Percentiles rank a stretch among this genome's conserved stretches.
Conservation (phyloP, 2,329 filamentous ascomycete genomes). For the Pseudocercospora eumusae region DNA sequence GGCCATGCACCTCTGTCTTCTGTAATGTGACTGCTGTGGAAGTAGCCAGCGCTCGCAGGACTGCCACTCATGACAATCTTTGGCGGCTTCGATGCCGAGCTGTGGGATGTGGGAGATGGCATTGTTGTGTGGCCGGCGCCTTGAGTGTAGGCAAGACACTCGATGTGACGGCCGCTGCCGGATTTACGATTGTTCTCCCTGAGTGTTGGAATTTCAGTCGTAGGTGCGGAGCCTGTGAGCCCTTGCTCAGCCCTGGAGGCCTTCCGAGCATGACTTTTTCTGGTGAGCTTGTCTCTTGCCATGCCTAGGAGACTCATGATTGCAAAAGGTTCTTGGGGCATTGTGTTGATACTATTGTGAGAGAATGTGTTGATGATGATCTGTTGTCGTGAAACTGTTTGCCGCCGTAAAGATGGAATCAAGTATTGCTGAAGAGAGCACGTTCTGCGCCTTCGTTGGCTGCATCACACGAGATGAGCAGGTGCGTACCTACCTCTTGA, state of each 20-base stretch:
- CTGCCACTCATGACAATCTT: neutral
- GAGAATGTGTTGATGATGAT: neutral
- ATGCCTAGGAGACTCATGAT: neutral
- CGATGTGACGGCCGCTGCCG: neutral
- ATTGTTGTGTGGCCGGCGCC: neutral
- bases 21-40: neutral
- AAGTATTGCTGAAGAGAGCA: neutral
- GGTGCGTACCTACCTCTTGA: neutral
- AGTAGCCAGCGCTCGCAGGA: neutral
- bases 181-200: neutral
- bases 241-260: neutral
- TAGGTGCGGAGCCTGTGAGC: neutral
- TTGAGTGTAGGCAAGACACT: neutral
- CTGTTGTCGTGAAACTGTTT: neutral
- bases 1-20: neutral
- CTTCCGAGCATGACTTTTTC: neutral
- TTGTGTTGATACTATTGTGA: neutral
- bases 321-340: neutral
- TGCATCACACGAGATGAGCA: neutral
- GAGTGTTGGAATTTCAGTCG: neutral
- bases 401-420: neutral
- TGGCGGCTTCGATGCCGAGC: neutral
- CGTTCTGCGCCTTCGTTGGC: neutral
- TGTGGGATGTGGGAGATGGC: neutral
- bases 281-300: neutral